Conservation (phyloP, 495 filamentous ascomycete genomes). For the Neurospora tetrasperma region DNA sequence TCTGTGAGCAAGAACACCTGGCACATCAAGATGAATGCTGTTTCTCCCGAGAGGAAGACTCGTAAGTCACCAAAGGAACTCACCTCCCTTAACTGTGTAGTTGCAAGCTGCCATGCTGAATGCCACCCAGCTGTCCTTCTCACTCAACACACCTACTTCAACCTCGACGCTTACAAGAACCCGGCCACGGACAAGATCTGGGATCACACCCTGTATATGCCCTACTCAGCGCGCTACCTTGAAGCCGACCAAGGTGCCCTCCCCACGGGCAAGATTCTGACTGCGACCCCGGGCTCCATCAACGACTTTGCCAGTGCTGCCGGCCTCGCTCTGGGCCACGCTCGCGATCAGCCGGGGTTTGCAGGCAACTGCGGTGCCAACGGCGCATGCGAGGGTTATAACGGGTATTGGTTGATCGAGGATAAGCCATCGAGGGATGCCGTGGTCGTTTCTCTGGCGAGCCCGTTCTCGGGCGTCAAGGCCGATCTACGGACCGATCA, state of each 20-base stretch:
- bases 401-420: conserved; percentile 66
- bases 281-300: conserved; percentile 44
- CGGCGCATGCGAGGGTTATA: conserved; percentile 64
- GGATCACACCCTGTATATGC: conserved; percentile 61
- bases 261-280: conserved; percentile 59
- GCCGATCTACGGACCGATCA: conserved; percentile 63
- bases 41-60: conserved; percentile 38
- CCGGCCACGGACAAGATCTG: conserved; percentile 50
- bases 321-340: conserved; percentile 53
- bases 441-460: conserved; percentile 47
- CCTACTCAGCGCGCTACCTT: conserved; percentile 59
- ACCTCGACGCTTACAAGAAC: conserved; percentile 65
- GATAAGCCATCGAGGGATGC: conserved; percentile 44
- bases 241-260: conserved; percentile 58
- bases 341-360: conserved; percentile 45
- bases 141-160: conserved; percentile 77
- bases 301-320: conserved; percentile 61
- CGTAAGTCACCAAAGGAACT: conserved; percentile 23
- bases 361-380: conserved; percentile 54
- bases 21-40: conserved; percentile 44
- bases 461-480: conserved; percentile 53
- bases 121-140: conserved; percentile 55
- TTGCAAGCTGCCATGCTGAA: conserved; percentile 26
- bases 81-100: not conserved
- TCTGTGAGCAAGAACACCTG: conserved; percentile 41